Evolutionary conservation across 2,329 filamentous ascomycete species (phyloP).

Genomic region (Fusarium phyllophilum): DNA sequence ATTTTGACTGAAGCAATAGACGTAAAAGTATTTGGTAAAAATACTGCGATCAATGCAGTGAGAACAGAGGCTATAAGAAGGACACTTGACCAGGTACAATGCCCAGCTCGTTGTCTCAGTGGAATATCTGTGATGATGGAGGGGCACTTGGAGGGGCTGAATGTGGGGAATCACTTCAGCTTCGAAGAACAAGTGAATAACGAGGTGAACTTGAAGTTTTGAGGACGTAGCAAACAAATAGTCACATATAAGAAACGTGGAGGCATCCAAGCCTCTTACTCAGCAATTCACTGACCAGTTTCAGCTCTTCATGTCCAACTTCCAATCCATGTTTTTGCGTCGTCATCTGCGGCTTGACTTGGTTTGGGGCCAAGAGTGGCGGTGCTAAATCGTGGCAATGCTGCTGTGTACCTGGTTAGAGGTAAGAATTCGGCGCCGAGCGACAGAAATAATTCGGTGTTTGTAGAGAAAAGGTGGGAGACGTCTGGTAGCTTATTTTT

Average conservation of each 20-base stretch:
- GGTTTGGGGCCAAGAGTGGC: constrained; percentile 31
- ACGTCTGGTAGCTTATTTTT: fast-evolving
- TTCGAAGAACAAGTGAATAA: neutral
- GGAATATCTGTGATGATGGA: constrained; percentile 36
- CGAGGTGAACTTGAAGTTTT: neutral
- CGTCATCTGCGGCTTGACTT: constrained; percentile 36
- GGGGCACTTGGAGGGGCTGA: constrained; percentile 23
- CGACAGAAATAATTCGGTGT: neutral
- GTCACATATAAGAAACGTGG: constrained; percentile 25
- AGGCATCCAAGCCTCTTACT: constrained; percentile 35
- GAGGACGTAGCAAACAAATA: neutral
- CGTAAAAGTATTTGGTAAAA: constrained; percentile 13
- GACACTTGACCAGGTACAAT: constrained; percentile 20
- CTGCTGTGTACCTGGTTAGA: neutral
- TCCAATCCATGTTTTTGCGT: constrained; percentile 25
- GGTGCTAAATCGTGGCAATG: constrained; percentile 35
- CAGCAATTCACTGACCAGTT: constrained; percentile 18
- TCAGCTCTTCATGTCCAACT: constrained; percentile 12
- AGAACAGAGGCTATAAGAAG: constrained; percentile 14
- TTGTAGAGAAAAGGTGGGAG: fast-evolving
- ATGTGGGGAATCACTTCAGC: constrained; percentile 29
- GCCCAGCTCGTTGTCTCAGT: constrained; percentile 11
- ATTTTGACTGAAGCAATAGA: constrained; percentile 43
- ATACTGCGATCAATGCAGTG: constrained; percentile 8
- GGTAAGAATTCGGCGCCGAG: fast-evolving